Base-by-base conservation (phyloP, 2,329 filamentous ascomycete species). In the Dactylellina parvicollis region DNA sequence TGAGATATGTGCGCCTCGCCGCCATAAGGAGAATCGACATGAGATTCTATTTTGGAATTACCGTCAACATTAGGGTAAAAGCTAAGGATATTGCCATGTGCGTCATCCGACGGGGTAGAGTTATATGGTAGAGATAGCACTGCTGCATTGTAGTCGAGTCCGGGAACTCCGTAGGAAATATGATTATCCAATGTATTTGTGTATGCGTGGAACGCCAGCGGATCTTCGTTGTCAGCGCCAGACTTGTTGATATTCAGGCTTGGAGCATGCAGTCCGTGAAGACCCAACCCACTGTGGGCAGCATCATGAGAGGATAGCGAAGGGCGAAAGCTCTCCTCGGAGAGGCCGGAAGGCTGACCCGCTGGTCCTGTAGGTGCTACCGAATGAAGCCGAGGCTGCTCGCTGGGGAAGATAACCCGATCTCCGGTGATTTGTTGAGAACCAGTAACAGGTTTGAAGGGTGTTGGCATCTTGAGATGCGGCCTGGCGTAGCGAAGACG, bases 351-450 rank as follows among this genome's bases (percentile, higher is more conserved):
- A 20, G 44, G 32, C 14, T 64, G 57, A 18, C 50, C 20, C 14
- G 36, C 34, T 22, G 64, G 20, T 20, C 18, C 42, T 18, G 42
- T 30, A 7, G 61, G 50, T 24, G 49, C 42, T 30, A 32, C 44
- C 18, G 69, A 38, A 32, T 54, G 54, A 40, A 73, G 49, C 56
- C 60, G 52, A 61, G 69, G 60, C 34, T 72, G 59, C 44, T 72
- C 67, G 36, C 67, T 72, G 26, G 69, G 69, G 40, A 73, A 73
- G n/a, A 66, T 49, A 22, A 73, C 54, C 38, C 59, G 54, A 46
- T 73, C 69, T 36, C 69, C 69, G 34, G 54, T 59, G 36, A 72
- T 46, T n/a, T 52, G 67, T 28, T 72, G 67, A n/a, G 67, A 59
- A 46, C 34, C 30, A 30, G 64, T 46, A 7, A 46, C 8, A 42